Evolutionary conservation across 352 stramenopile genomes (phyloP).

Genomic region (Phytophthora pisi): DNA sequence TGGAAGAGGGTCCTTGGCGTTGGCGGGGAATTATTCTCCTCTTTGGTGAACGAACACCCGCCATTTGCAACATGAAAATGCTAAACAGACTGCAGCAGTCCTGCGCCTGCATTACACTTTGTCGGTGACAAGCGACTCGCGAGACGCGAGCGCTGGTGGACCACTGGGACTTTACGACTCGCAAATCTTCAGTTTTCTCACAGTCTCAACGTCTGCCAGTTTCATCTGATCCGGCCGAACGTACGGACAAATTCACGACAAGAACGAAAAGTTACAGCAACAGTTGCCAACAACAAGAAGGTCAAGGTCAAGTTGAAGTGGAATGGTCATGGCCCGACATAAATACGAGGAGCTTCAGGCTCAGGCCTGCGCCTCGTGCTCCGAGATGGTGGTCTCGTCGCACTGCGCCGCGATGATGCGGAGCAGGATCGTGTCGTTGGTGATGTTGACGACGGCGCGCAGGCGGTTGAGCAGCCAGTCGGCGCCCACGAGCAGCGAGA

Average conservation of each 20-base stretch:
- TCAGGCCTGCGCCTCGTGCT: constrained; percentile 24
- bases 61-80: too few species aligned
- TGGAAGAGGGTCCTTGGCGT: background rate
- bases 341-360: constrained; percentile 8
- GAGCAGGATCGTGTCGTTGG: constrained; percentile 75
- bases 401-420: constrained; percentile 78
- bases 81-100: too few species aligned
- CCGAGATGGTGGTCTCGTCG: constrained; percentile 52
- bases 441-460: constrained; percentile 79
- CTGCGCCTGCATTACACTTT: background rate
- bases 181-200: background rate
- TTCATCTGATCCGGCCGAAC: background rate
- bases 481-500: constrained; percentile 68
- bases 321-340: background rate
- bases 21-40: too few species aligned
- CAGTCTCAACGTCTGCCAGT: background rate
- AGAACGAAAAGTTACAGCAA: background rate
- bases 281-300: too few species aligned
- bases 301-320: background rate
- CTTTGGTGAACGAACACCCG: too few species aligned
- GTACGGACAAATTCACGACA: background rate
- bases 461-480: constrained; percentile 80
- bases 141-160: too few species aligned
- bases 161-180: too few species aligned
- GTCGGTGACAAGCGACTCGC: too few species aligned